phyloP scores from a whole-genome alignment of 1,284 basidiomycete genomes.

The Vanrija humicola region DNA sequence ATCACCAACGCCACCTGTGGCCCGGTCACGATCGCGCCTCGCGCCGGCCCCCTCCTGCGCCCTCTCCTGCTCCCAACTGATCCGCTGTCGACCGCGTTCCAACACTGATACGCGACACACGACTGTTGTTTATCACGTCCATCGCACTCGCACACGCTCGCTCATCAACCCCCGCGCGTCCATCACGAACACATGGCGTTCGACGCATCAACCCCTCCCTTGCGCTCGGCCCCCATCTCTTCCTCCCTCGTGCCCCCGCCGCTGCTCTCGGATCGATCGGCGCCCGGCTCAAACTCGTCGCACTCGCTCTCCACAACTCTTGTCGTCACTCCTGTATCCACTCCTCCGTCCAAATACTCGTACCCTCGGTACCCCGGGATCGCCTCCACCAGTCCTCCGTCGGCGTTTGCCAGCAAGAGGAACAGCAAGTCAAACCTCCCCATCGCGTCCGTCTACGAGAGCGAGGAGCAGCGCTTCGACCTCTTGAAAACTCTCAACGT shows the following conservation, averaged over 20 bases:
- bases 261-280: constrained; percentile 1
- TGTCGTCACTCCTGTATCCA: background rate
- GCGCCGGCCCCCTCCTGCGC: background rate
- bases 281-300: background rate
- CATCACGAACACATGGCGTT: background rate
- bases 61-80: background rate
- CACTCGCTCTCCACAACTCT: background rate
- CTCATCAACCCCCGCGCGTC: too few relatives aligned
- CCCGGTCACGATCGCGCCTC: too few relatives aligned
- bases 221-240: background rate
- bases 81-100: too few relatives aligned
- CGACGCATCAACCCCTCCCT: background rate
- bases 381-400: background rate
- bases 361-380: too few relatives aligned
- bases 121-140: too few relatives aligned
- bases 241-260: constrained; percentile 9
- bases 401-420: background rate
- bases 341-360: background rate
- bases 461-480: constrained; percentile 9
- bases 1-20: too few relatives aligned
- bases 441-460: constrained; percentile 3
- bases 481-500: constrained; percentile 2
- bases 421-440: background rate
- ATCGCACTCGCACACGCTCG: too few relatives aligned
- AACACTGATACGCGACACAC: too few relatives aligned